Conservation (phyloP, 2,329 filamentous ascomycete genomes). For the Scorias spongiosa region DNA sequence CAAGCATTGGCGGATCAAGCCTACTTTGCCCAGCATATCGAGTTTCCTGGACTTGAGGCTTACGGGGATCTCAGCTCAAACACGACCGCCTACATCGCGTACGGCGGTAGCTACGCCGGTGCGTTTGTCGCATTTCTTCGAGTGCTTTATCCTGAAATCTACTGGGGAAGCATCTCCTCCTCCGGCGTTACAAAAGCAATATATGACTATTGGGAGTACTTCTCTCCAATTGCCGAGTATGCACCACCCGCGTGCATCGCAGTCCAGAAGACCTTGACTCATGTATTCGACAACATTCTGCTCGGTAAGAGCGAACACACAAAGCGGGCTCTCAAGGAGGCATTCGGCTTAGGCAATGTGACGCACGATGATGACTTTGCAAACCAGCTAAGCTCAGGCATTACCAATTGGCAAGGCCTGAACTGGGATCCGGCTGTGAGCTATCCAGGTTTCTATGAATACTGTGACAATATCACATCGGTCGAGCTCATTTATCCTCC, state of each 20-base stretch:
- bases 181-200: slow-evolving; percentile 68
- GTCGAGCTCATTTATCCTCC: slow-evolving; percentile 28
- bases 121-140: slow-evolving; percentile 64
- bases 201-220: slow-evolving; percentile 54
- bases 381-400: slow-evolving; percentile 26
- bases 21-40: slow-evolving; percentile 61
- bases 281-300: slow-evolving; percentile 45
- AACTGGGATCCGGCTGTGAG: slow-evolving; percentile 46
- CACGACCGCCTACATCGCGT: slow-evolving; percentile 57
- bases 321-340: slow-evolving; percentile 32
- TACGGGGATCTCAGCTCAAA: slow-evolving; percentile 47
- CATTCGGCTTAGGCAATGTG: slow-evolving; percentile 36
- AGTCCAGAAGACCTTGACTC: slow-evolving; percentile 44
- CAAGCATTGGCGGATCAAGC: slow-evolving; percentile 69
- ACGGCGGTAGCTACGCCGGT: slow-evolving; percentile 74
- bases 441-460: slow-evolving; percentile 33
- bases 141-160: slow-evolving; percentile 61
- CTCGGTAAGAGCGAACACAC: slow-evolving; percentile 31
- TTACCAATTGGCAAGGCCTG: slow-evolving; percentile 38
- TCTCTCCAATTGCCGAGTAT: slow-evolving; percentile 40
- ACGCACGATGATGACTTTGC: slow-evolving; percentile 41
- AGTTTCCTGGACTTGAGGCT: slow-evolving; percentile 55
- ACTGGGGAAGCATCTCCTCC: slow-evolving; percentile 65
- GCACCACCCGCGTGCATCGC: slow-evolving; percentile 48
- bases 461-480: slow-evolving; percentile 41